Conservation (phyloP, 2,329 filamentous ascomycete species). For the Cladosporium austrohemisphaericum region DNA sequence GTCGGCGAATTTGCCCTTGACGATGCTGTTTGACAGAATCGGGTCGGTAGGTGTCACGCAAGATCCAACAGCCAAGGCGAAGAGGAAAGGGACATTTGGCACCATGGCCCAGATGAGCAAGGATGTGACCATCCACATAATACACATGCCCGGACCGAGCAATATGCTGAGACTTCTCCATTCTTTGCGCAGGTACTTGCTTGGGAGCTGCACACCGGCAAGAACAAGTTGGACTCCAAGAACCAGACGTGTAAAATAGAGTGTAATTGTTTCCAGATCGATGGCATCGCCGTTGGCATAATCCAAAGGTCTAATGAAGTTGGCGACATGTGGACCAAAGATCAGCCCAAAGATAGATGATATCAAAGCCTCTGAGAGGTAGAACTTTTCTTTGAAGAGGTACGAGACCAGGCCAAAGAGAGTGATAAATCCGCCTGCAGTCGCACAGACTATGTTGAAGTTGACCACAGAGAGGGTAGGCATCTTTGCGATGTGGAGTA, state of each 20-base stretch:
- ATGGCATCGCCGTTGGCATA: constrained; percentile 60
- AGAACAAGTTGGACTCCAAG: constrained; percentile 87
- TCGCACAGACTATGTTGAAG: constrained; percentile 80
- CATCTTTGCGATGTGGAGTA: constrained; percentile 47
- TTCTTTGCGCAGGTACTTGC: constrained; percentile 72
- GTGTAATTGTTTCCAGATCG: constrained; percentile 67
- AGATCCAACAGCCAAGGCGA: constrained; percentile 74
- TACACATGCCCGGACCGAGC: constrained; percentile 77
- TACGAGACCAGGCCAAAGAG: constrained; percentile 89
- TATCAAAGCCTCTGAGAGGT: constrained; percentile 88
- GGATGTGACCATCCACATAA: constrained; percentile 83
- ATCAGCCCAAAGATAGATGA: constrained; percentile 73
- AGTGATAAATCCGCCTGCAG: constrained; percentile 81
- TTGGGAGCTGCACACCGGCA: constrained; percentile 82
- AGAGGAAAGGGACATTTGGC: constrained; percentile 67
- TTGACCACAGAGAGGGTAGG: constrained; percentile 63
- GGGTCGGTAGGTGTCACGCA: constrained; percentile 93
- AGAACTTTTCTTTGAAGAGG: constrained; percentile 82
- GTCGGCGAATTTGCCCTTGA: constrained; percentile 90
- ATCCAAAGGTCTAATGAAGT: constrained; percentile 68
- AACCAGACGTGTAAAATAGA: constrained; percentile 82
- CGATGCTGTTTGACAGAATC: constrained; percentile 80
- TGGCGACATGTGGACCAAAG: constrained; percentile 73
- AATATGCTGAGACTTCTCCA: constrained; percentile 72
- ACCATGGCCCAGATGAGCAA: constrained; percentile 74